Conservation (phyloP, 352 stramenopile species). For the Pythium phragmiticola region DNA sequence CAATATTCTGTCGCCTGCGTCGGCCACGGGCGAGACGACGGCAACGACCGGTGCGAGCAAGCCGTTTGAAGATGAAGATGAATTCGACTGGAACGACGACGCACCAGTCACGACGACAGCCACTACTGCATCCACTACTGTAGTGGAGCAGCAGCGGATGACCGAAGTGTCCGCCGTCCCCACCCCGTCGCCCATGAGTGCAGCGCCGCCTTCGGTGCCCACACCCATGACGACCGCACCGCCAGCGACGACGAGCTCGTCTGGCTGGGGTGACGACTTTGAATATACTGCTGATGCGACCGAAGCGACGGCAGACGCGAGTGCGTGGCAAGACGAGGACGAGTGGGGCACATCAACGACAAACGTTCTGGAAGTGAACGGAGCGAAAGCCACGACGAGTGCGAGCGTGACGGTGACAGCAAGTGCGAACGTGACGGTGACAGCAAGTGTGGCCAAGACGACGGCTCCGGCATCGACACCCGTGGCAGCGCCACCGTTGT, state of each 20-base stretch:
- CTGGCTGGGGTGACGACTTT: slow-evolving; percentile 21
- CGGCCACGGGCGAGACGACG: slow-evolving; percentile 5
- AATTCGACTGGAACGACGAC: slow-evolving; percentile 25
- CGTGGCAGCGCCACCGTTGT: slow-evolving; percentile 4
- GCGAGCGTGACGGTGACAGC: not conserved
- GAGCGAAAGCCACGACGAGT: not conserved
- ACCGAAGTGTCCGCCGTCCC: not conserved
- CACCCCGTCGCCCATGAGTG: not conserved
- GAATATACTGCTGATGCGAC: slow-evolving; percentile 19
- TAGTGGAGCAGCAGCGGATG: not conserved
- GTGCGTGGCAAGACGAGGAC: slow-evolving; percentile 20
- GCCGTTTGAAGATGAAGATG: slow-evolving; percentile 25
- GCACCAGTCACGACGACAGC: not conserved
- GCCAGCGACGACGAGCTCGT: not conserved
- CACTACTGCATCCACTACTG: not conserved
- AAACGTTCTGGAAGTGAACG: slow-evolving; percentile 1
- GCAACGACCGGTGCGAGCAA: slow-evolving; percentile 13
- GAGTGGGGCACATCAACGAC: not conserved
- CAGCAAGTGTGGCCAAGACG: not conserved
- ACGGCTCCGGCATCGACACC: not conserved
- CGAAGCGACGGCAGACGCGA: slow-evolving; percentile 19
- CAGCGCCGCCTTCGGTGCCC: not conserved
- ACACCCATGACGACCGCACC: not conserved
- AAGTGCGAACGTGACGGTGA: not conserved
- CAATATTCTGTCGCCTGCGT: slow-evolving; percentile 46